Percentiles rank a stretch among this genome's conserved stretches.
Evolutionary conservation across 23 red algal genomes (phyloP).

Genomic region (Agarophyton chilense): DNA sequence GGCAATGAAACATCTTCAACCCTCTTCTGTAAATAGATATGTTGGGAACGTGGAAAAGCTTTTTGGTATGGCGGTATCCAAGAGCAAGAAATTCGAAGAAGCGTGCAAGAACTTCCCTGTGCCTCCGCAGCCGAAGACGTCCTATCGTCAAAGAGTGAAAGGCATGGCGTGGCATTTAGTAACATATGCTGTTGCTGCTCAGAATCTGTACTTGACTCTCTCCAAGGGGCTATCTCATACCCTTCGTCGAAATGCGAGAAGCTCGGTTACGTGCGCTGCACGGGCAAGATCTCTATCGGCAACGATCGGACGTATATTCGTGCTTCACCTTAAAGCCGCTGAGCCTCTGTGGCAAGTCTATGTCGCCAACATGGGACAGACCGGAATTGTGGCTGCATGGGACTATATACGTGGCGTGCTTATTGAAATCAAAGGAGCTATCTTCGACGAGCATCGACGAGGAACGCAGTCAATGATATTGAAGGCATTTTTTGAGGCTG

Average conservation of each 20-base stretch:
- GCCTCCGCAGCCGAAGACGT: conserved; percentile 12
- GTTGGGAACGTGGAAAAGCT: conserved; percentile 29
- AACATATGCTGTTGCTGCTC: conserved; percentile 63
- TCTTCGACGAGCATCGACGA: conserved; percentile 58
- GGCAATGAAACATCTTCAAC: conserved; percentile 14
- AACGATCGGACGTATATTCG: conserved; percentile 72
- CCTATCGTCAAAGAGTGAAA: conserved; percentile 43
- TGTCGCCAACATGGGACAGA: conserved; percentile 50
- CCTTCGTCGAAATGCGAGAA: conserved; percentile 28
- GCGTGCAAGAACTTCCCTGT: conserved; percentile 33
- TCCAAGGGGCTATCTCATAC: conserved; percentile 32
- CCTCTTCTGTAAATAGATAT: neutral
- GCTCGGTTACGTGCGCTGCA: conserved; percentile 10
- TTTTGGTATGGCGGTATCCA: neutral
- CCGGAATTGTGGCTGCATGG: conserved; percentile 62
- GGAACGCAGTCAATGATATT: conserved; percentile 63
- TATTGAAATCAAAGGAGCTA: conserved; percentile 59
- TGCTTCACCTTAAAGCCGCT: conserved; percentile 51
- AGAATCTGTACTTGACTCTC: conserved; percentile 61
- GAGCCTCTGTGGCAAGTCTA: conserved; percentile 53
- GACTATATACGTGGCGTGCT: conserved; percentile 74
- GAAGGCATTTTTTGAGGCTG: conserved; percentile 66
- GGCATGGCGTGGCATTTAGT: conserved; percentile 68
- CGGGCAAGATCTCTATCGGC: conserved; percentile 31
- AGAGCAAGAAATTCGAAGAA: conserved; percentile 30